phyloP scores from a whole-genome alignment of 805 yeast species.

The Metschnikowia borealis region DNA sequence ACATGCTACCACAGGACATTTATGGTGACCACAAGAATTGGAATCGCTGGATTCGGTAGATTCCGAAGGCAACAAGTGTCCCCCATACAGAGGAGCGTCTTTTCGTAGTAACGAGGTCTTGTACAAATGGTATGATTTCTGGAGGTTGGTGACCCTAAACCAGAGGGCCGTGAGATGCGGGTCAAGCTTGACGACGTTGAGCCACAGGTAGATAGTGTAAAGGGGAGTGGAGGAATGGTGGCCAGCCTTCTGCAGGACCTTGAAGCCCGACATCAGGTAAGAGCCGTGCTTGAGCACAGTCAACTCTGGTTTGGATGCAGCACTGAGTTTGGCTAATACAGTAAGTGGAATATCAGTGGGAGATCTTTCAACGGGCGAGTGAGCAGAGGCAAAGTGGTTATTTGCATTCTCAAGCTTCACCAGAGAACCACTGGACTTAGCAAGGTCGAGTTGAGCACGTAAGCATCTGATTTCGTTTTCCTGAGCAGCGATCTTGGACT shows the following conservation, averaged over 20 bases:
- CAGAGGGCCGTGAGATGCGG: slow-evolving; percentile 39
- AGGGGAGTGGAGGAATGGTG: slow-evolving; percentile 3
- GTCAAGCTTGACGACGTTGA: slow-evolving; percentile 35
- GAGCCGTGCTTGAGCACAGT: slow-evolving; percentile 18
- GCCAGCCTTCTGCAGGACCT: not conserved
- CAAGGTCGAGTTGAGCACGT: slow-evolving; percentile 10
- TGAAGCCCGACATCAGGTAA: slow-evolving; percentile 13
- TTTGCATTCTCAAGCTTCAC: not conserved
- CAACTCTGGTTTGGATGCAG: slow-evolving; percentile 7
- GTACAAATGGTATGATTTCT: slow-evolving; percentile 37
- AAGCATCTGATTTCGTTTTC: slow-evolving; percentile 10
- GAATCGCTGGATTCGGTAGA: slow-evolving; percentile 11
- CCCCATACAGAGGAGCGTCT: not conserved
- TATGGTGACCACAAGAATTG: slow-evolving; percentile 14
- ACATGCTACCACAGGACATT: slow-evolving; percentile 40
- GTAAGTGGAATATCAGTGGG: slow-evolving; percentile 7
- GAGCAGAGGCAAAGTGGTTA: not conserved
- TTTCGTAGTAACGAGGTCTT: slow-evolving; percentile 23
- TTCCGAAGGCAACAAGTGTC: not conserved
- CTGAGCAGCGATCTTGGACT: slow-evolving; percentile 8
- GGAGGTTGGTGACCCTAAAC: slow-evolving; percentile 38
- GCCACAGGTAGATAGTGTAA: slow-evolving; percentile 35
- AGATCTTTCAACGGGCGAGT: not conserved
- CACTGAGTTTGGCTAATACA: slow-evolving; percentile 23
- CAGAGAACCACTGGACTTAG: not conserved